Base-by-base conservation (phyloP, 352 stramenopile genomes). In the Phytophthora tentaculata region DNA sequence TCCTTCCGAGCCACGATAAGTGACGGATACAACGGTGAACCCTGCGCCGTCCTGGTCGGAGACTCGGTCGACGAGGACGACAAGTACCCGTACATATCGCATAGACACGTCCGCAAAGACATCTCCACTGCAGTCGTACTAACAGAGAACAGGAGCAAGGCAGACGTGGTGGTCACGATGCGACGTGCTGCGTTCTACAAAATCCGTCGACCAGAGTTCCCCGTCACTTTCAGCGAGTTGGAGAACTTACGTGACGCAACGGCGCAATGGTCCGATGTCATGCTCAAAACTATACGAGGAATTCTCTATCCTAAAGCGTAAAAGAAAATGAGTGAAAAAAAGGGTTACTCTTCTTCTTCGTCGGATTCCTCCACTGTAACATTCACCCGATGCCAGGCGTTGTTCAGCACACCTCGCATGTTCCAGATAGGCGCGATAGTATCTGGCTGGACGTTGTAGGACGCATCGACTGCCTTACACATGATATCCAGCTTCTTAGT, bases 401-500 rank as follows among this genome's bases (percentile, higher is more conserved):
- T 99, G 71, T 98, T 99, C 19, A 98, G 81, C 35, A 99, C 83
- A 44, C 98, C 98, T 52, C 97, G 84, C 71, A 99, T 94, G 86
- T 99, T 99, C 97, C 97, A 99, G 59, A 98, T 97, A 23, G 96
- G 90, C 53, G 89, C 91, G 67, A 95, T 96, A 19, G 80, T 95
- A 69, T 99, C 97, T 1, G 98, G 98, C 77, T 99, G 97, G 16
- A 96, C 90, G 73, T 99, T 99, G 77, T 98, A 98, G 1, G 91
- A 96, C 35, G 83, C 84, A 76, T 99, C 97, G 9, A 98, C 89
- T 3, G 95, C 97, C 67, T 98, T 98, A 77, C 86, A 98, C 43
- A 83, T 83, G 35, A 99, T 81, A 41, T 98, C 82, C 17, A 97
- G 67, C 61, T 80, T 87, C 73, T 79, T 95, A 2, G 79, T 89